A percentile compares a stretch with the other conserved stretches of the same genome.
Conservation (phyloP, 2,329 filamentous ascomycete genomes). For the Pyrenophora graminea region DNA sequence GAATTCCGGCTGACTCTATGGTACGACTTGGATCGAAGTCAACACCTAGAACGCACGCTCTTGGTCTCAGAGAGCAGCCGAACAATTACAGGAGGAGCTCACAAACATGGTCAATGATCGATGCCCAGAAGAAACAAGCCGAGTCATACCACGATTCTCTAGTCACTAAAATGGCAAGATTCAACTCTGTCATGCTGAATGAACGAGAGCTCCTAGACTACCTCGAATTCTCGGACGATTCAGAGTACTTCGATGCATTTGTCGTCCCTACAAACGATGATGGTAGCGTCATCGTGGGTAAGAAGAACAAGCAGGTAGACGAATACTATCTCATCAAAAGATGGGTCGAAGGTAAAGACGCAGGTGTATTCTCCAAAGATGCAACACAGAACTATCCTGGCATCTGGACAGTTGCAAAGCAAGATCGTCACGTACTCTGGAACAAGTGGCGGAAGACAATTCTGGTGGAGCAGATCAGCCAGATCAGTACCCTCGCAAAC, state of each 20-base stretch:
- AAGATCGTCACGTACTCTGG: slow-evolving; percentile 43
- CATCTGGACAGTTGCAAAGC: slow-evolving; percentile 59
- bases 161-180: slow-evolving; percentile 14
- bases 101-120: slow-evolving; percentile 50
- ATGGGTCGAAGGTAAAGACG: slow-evolving; percentile 57
- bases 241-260: slow-evolving; percentile 62
- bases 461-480: slow-evolving; percentile 56
- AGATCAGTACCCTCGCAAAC: slow-evolving; percentile 47
- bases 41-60: slow-evolving; percentile 52
- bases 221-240: slow-evolving; percentile 59
- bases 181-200: slow-evolving; percentile 5
- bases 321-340: slow-evolving; percentile 57
- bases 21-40: slow-evolving; percentile 68
- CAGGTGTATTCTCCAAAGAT: slow-evolving; percentile 50
- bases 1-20: slow-evolving; percentile 57
- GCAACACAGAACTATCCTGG: slow-evolving; percentile 31
- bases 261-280: slow-evolving; percentile 52
- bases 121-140: slow-evolving; percentile 47
- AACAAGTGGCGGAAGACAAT: slow-evolving; percentile 37
- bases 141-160: slow-evolving; percentile 34
- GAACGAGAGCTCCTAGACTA: slow-evolving; percentile 48
- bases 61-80: slow-evolving; percentile 54
- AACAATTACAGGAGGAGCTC: slow-evolving; percentile 38
- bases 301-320: slow-evolving; percentile 51
- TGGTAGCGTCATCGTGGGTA: slow-evolving; percentile 55